Percentiles rank a stretch among this genome's conserved stretches.
phyloP scores from a whole-genome alignment of 2,329 filamentous ascomycete genomes.

The Catunica adiposa region DNA sequence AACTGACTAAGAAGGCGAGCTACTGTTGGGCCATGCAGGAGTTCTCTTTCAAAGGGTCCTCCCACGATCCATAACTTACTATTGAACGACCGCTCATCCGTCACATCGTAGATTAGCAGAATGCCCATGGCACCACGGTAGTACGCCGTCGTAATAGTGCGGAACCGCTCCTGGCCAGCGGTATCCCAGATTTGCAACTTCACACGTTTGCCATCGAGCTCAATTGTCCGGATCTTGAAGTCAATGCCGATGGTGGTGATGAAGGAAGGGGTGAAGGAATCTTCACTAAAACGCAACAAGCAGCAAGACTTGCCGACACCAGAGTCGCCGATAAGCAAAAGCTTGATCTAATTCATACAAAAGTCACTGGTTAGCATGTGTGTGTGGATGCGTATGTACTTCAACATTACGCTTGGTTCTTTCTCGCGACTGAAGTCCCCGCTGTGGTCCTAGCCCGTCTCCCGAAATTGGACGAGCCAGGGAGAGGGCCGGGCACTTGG shows the following conservation, averaged over 20 bases:
- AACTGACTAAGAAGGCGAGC: constrained; percentile 5
- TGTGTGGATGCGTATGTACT: no score
- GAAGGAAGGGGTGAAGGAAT: constrained; percentile 93
- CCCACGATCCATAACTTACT: constrained; percentile 55
- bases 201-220: constrained; percentile 94
- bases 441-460: background rate
- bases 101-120: constrained; percentile 93
- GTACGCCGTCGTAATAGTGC: constrained; percentile 97
- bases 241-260: constrained; percentile 99
- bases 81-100: constrained; percentile 87
- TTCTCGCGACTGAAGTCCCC: background rate
- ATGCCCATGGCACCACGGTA: constrained; percentile 98
- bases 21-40: no score
- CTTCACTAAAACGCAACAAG: constrained; percentile 88
- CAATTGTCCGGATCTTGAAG: constrained; percentile 99
- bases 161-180: constrained; percentile 92
- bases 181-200: constrained; percentile 99
- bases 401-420: background rate
- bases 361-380: background rate
- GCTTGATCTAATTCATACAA: constrained; percentile 59
- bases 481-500: background rate
- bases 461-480: background rate
- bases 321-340: constrained; percentile 90
- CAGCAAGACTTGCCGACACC: constrained; percentile 96
- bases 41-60: no score